Base-by-base conservation (phyloP, 2,329 filamentous ascomycete species). In the Ceratocystis albifundus region DNA sequence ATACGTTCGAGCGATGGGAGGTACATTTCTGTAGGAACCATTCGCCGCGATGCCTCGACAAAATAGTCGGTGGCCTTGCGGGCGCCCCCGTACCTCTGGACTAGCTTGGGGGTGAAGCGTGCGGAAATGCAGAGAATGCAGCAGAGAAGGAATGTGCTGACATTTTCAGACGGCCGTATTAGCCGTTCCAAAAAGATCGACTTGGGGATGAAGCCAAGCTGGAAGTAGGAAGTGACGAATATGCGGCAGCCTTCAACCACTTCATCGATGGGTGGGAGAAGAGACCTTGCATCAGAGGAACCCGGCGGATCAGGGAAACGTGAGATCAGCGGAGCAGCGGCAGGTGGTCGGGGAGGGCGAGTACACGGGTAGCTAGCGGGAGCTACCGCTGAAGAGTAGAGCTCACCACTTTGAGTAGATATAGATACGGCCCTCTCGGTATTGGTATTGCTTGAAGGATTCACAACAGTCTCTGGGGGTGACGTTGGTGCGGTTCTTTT, bases 121-220 rank as follows among this genome's bases (percentile, higher is more conserved):
- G 73, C 72, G 0, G 73, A 74, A 45, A 75, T 71, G 61, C 69
- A 69, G 32, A 75, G 71, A 28, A 74, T 74, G 67, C 71, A 70
- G 45, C 67, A 66, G 1, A 74, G 69, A 8, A 75, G 71, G 65
- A 75, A 75, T 20, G 67, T 69, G 68, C 70, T 73, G 55, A 72
- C 68, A 1, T 70, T 68, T 4, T 68, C 67, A 2, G 62, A 67
- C 30, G 70, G 65, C 25, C 69, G 66, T 17, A 66, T 64, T 7
- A 75, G 66, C 25, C 68, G 65, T 46, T 73, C 71, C 30, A 74
- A 69, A 64, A 75, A 75, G 46, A 74, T 64, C 2, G 70, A 68
- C 62, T 74, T 73, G 12, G 74, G 73, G 12, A 75, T 68, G 66
- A 74, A 75, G 7, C 73, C 73, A 1, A 74, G 71, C 67, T 74